Conservation (phyloP, 1,284 basidiomycete species). For the Psilocybe mexicana region DNA sequence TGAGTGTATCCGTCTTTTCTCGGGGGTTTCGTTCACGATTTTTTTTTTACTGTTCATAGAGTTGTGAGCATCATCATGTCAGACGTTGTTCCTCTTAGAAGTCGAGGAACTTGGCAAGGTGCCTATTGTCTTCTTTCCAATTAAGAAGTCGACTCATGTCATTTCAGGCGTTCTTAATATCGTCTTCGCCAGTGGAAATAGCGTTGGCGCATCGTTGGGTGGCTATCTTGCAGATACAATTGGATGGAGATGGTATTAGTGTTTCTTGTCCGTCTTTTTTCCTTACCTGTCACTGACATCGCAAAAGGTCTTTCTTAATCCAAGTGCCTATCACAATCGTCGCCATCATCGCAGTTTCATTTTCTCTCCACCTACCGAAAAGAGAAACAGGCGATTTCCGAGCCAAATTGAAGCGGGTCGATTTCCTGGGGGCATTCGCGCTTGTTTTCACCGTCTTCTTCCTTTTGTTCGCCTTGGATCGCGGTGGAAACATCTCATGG, state of each 20-base stretch:
- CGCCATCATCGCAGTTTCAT: slow-evolving; percentile 50
- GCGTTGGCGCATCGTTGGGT: slow-evolving; percentile 58
- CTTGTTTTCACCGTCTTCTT: slow-evolving; percentile 53
- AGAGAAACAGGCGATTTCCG: slow-evolving; percentile 38
- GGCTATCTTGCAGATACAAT: slow-evolving; percentile 59
- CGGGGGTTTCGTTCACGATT: background rate
- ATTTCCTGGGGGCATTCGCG: slow-evolving; percentile 55
- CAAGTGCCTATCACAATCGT: slow-evolving; percentile 57
- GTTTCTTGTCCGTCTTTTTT: background rate
- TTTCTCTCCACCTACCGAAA: slow-evolving; percentile 51
- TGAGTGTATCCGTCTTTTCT: slow-evolving; percentile 31
- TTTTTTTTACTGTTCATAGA: slow-evolving; percentile 29
- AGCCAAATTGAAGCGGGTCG: slow-evolving; percentile 54
- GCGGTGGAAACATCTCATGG: slow-evolving; percentile 61
- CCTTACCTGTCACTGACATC: background rate
- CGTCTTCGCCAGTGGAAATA: slow-evolving; percentile 54
- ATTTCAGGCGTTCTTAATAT: slow-evolving; percentile 53
- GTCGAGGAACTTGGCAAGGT: slow-evolving; percentile 67
- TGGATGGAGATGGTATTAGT: slow-evolving; percentile 60
- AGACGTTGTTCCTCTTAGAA: slow-evolving; percentile 58
- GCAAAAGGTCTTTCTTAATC: slow-evolving; percentile 52
- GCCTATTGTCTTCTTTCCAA: background rate
- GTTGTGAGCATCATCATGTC: slow-evolving; percentile 64
- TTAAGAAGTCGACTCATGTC: background rate
- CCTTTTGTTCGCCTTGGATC: slow-evolving; percentile 57